Percentiles rank a stretch among this genome's conserved stretches.
Evolutionary conservation across 148 eudicot genomes (phyloP).

Genomic region (Euryodendron excelsum): DNA sequence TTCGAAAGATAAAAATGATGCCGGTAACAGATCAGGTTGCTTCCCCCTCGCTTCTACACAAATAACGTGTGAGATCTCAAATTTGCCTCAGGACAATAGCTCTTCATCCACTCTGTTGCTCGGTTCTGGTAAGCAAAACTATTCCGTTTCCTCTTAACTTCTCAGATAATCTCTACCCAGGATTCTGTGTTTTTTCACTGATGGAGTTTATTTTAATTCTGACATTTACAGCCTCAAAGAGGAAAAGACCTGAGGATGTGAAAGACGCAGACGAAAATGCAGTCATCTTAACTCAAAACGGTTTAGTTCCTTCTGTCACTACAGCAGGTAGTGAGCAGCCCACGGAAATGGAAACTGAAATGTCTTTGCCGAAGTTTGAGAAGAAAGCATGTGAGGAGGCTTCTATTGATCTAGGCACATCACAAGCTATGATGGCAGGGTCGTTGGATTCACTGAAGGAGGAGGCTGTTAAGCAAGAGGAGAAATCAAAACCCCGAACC

Average conservation of each 20-base stretch:
- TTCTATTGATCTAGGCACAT: background rate
- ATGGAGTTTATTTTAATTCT: too few species aligned
- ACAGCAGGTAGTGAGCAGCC: background rate
- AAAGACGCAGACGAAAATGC: background rate
- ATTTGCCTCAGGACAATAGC: too few species aligned
- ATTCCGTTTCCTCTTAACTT: background rate
- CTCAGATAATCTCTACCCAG: background rate
- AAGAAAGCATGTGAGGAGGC: background rate
- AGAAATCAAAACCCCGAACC: too few species aligned
- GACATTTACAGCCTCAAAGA: background rate
- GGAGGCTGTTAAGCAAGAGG: too few species aligned
- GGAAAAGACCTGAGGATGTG: background rate
- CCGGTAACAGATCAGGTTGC: background rate
- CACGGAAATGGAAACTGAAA: slow-evolving; percentile 11
- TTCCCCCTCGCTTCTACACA: too few species aligned
- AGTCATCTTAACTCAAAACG: background rate
- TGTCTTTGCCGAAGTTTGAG: background rate
- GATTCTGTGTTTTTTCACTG: too few species aligned
- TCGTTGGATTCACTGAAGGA: slow-evolving; percentile 6
- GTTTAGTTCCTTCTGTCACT: background rate
- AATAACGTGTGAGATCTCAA: too few species aligned
- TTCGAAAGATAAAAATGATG: background rate
- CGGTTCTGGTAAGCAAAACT: background rate
- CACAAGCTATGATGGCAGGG: background rate
- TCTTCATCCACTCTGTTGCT: background rate